Evolutionary conservation across 2,329 filamentous ascomycete species (phyloP).

Genomic region (Colletotrichum liriopes): DNA sequence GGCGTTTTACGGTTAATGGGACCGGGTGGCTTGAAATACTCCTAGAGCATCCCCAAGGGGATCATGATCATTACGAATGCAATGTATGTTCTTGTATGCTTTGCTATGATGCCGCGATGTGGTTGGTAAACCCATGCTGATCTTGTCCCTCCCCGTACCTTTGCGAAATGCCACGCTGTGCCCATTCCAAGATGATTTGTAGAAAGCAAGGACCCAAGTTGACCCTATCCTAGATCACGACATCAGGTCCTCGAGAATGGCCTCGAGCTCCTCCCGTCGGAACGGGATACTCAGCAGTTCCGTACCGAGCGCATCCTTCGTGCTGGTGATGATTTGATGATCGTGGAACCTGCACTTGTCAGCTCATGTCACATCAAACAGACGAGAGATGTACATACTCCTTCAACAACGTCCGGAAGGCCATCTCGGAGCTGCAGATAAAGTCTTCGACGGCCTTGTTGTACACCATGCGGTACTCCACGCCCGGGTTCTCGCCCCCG

Average conservation of each 20-base stretch:
- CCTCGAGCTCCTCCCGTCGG: slow-evolving; percentile 88
- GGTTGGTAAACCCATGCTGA: neutral
- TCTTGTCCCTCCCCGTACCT: neutral
- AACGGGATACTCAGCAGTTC: slow-evolving; percentile 91
- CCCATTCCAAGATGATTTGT: neutral
- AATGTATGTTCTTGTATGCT: slow-evolving; percentile 2
- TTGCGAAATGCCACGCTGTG: neutral
- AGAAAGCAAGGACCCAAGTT: neutral
- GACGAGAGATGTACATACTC: slow-evolving; percentile 71
- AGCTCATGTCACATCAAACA: slow-evolving; percentile 3
- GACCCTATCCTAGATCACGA: slow-evolving; percentile 39
- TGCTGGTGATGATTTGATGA: slow-evolving; percentile 95
- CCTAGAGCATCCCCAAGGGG: slow-evolving; percentile 27
- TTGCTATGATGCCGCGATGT: neutral
- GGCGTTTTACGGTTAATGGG: slow-evolving; percentile 26
- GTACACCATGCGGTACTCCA: slow-evolving; percentile 93
- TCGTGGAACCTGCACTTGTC: slow-evolving; percentile 82
- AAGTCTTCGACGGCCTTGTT: slow-evolving; percentile 98
- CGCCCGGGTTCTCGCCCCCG: slow-evolving; percentile 73
- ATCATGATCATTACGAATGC: slow-evolving; percentile 37
- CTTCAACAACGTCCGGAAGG: slow-evolving; percentile 92
- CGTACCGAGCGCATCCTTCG: slow-evolving; percentile 87
- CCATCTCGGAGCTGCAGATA: slow-evolving; percentile 96
- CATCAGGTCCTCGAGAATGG: slow-evolving; percentile 83
- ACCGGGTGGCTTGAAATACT: slow-evolving; percentile 15